These are phyloP conservation scores for Jasminum sambac DNA, from an alignment of 257 asterid genomes.

Conservation along the genomic window DNA sequence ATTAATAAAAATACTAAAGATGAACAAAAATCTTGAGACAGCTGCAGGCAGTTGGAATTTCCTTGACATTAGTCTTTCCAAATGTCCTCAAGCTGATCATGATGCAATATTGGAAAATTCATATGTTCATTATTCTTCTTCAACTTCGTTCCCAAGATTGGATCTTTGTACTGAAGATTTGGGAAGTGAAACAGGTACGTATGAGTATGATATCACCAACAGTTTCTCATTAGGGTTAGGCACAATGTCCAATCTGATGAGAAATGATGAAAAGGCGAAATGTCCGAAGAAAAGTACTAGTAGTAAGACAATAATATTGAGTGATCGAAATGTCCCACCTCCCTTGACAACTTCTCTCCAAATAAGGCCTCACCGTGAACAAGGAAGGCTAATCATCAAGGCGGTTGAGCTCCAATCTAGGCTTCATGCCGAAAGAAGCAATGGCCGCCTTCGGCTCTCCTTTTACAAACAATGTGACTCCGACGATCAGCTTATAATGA, in stretches of 20 bases:
- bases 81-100: constrained; percentile 8
- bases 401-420: constrained; percentile 36
- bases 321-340: constrained; percentile 46
- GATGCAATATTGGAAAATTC: constrained; percentile 18
- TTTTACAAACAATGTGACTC: constrained; percentile 16
- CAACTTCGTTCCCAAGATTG: constrained; percentile 37
- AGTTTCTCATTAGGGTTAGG: not conserved
- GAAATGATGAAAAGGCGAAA: too few species aligned
- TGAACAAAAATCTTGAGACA: constrained; percentile 14
- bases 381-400: constrained; percentile 47
- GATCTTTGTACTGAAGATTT: constrained; percentile 58
- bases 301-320: too few species aligned
- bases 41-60: constrained; percentile 36
- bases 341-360: constrained; percentile 53
- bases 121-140: constrained; percentile 26
- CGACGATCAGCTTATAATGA: constrained; percentile 10
- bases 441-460: constrained; percentile 53
- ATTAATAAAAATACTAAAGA: constrained; percentile 35
- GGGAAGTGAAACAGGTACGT: constrained; percentile 58
- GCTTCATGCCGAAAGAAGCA: constrained; percentile 44
- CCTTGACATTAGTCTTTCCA: constrained; percentile 34
- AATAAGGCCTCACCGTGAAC: constrained; percentile 38
- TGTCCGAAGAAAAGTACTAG: too few species aligned
- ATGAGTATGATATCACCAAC: constrained; percentile 28
- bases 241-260: too few species aligned